These are phyloP conservation scores for Anacardium occidentale DNA, from an alignment of 345 rosid genomes.

Conservation along the genomic window DNA sequence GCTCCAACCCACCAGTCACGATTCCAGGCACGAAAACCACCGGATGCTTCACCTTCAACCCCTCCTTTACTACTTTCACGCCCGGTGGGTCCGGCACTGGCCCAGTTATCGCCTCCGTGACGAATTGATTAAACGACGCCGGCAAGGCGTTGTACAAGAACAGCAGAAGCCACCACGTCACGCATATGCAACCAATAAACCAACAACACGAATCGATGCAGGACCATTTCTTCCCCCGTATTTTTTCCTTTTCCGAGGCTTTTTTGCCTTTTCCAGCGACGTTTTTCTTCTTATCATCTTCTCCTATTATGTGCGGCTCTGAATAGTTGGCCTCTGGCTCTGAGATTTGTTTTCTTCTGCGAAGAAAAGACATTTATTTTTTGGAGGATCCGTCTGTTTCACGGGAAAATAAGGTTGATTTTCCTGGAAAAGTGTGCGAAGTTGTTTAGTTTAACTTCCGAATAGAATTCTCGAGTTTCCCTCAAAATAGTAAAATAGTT, in stretches of 20 bases:
- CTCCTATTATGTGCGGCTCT: neutral
- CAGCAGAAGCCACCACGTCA: conserved; percentile 82
- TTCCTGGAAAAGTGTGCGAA: neutral
- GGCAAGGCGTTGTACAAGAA: conserved; percentile 90
- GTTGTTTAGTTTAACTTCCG: too few relatives aligned
- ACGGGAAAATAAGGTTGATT: neutral
- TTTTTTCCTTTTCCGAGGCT: conserved; percentile 5
- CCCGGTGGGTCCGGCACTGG: conserved; percentile 93
- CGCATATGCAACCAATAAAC: conserved; percentile 80
- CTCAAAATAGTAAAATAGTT: neutral
- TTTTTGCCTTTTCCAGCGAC: conserved; percentile 1
- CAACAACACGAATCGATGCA: conserved; percentile 89
- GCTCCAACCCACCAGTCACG: conserved; percentile 90
- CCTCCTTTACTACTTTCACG: conserved; percentile 79
- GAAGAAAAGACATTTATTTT: conserved; percentile 22
- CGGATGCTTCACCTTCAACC: conserved; percentile 73
- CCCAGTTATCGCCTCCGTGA: conserved; percentile 92
- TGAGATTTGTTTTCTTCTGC: conserved; percentile 24
- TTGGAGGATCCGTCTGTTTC: neutral
- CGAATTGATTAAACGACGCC: conserved; percentile 79
- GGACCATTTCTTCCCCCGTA: conserved; percentile 53
- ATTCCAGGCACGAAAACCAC: conserved; percentile 96
- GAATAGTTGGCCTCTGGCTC: neutral
- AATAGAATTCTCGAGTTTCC: neutral
- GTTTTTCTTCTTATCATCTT: conserved; percentile 23